These are phyloP conservation scores for Hygrophila difformis DNA, from an alignment of 257 asterid species.

Conservation along the genomic window DNA sequence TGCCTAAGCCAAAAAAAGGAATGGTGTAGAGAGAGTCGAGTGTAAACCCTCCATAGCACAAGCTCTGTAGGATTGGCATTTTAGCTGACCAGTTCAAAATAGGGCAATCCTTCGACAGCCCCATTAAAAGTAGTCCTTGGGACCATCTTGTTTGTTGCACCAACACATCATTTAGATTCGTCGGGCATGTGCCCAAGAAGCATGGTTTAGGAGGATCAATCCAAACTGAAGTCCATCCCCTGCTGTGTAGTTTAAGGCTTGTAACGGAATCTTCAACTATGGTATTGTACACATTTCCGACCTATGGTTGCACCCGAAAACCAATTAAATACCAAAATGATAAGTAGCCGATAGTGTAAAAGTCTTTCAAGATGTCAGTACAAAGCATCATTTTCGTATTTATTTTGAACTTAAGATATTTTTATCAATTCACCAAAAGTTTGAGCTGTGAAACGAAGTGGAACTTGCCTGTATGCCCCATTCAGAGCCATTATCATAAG, in stretches of 20 bases:
- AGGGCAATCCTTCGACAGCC: constrained; percentile 19
- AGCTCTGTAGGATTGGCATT: constrained; percentile 30
- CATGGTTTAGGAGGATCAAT: constrained; percentile 31
- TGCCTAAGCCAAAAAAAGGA: constrained; percentile 25
- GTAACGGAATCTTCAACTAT: constrained; percentile 49
- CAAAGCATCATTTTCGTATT: no score
- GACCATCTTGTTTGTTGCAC: constrained; percentile 48
- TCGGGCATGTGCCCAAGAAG: constrained; percentile 40
- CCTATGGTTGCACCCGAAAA: constrained; percentile 30
- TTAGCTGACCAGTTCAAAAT: constrained; percentile 29
- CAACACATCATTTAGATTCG: constrained; percentile 35
- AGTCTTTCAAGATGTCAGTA: no score
- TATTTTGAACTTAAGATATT: no score
- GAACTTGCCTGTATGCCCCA: constrained; percentile 64
- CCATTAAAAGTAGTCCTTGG: constrained; percentile 16
- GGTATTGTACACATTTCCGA: constrained; percentile 38
- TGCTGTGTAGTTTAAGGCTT: constrained; percentile 36
- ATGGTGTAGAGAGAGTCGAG: constrained; percentile 14
- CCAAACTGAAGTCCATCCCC: constrained; percentile 46
- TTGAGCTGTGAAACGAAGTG: no score
- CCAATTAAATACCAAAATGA: no score
- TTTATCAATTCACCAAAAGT: no score
- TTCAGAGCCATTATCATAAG: constrained; percentile 34
- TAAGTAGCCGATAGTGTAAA: no score
- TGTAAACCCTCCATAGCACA: constrained; percentile 30